Evolutionary conservation across 192 early-diverging fungal species (phyloP).

Genomic region (Allomyces javanicus): DNA sequence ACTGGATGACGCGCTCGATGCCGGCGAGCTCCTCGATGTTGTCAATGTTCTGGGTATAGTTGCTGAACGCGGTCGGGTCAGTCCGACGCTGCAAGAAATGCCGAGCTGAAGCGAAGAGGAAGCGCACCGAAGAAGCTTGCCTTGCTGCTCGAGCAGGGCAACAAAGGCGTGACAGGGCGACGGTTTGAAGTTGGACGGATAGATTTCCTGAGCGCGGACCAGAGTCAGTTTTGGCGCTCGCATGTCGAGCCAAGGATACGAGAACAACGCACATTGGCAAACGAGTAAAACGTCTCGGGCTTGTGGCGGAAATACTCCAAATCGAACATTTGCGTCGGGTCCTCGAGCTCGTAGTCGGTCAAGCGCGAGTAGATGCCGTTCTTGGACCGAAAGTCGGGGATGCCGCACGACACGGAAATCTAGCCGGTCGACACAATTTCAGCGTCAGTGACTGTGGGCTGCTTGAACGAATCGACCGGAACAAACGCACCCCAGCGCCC

Average conservation of each 20-base stretch:
- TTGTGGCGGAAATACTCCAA: conserved; percentile 68
- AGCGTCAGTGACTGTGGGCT: neutral
- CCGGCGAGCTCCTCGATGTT: conserved; percentile 75
- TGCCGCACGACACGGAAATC: conserved; percentile 83
- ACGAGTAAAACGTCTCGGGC: conserved; percentile 89
- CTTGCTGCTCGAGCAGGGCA: conserved; percentile 65
- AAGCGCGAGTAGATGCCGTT: conserved; percentile 77
- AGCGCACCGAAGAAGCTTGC: conserved; percentile 47
- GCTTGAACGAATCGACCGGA: neutral
- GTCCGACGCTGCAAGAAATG: no score
- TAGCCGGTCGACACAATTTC: neutral
- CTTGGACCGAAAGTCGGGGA: conserved; percentile 89
- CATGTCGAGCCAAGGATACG: neutral
- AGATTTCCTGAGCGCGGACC: conserved; percentile 37
- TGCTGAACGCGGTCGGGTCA: conserved; percentile 9
- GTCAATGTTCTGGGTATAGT: conserved; percentile 95
- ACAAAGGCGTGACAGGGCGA: conserved; percentile 74
- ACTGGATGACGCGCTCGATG: conserved; percentile 62
- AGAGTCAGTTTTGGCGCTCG: neutral
- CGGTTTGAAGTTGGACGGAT: conserved; percentile 70
- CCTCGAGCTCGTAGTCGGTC: conserved; percentile 67
- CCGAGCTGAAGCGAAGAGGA: no score
- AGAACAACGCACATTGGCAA: conserved; percentile 37
- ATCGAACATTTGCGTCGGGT: conserved; percentile 92
- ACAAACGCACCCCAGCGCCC: conserved; percentile 48